Evolutionary conservation across 2,329 filamentous ascomycete genomes (phyloP).

Genomic region (Xylaria sp.): DNA sequence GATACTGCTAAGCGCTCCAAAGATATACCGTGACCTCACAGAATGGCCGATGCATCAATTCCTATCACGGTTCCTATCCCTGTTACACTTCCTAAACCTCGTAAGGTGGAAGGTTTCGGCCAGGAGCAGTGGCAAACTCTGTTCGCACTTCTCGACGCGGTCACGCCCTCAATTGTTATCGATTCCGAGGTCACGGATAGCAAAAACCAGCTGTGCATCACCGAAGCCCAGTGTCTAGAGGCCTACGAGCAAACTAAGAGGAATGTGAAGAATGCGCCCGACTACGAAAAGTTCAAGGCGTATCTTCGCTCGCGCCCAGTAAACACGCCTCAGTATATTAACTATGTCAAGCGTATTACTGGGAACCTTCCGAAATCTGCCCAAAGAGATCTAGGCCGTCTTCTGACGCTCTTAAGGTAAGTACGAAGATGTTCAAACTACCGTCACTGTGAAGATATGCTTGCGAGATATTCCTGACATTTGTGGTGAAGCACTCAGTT

Average conservation of each 20-base stretch:
- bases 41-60: constrained; percentile 37
- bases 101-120: constrained; percentile 39
- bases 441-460: neutral
- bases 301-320: constrained; percentile 65
- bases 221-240: constrained; percentile 61
- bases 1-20: neutral
- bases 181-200: constrained; percentile 53
- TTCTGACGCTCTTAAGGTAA: constrained; percentile 58
- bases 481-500: constrained; percentile 62
- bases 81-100: constrained; percentile 38
- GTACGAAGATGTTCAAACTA: constrained; percentile 39
- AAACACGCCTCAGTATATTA: constrained; percentile 63
- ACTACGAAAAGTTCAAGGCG: constrained; percentile 57
- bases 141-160: constrained; percentile 65
- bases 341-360: constrained; percentile 58
- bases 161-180: constrained; percentile 67
- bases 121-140: constrained; percentile 65
- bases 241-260: constrained; percentile 54
- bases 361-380: constrained; percentile 48
- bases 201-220: constrained; percentile 56
- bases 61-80: constrained; percentile 39
- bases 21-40: neutral
- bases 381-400: constrained; percentile 52
- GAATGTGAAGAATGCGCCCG: constrained; percentile 53
- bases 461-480: constrained; percentile 28